Evolutionary conservation across 176 grass and related monocot genomes (phyloP), one percentile per base, ranked within the genome.

Genomic region (Pontederia crassipes): DNA sequence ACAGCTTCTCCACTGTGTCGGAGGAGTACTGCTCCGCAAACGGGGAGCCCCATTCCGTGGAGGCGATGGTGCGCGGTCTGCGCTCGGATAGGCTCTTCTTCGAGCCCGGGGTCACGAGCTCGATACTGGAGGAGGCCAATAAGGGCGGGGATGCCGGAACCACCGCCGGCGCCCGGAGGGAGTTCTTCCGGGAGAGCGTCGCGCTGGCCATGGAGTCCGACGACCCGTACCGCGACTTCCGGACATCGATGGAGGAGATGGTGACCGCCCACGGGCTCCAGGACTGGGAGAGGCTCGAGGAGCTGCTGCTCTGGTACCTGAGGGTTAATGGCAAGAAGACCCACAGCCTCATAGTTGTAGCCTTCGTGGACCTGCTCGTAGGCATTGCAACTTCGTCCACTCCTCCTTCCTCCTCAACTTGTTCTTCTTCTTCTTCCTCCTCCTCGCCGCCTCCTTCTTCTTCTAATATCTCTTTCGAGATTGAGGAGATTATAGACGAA

Each of bases 221-320:
- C 9, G 93, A 97, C 63, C 93, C 93, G 40, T 85, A 85, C 75
- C 1, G 46, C 6, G 93, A 97, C 80, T 97, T 97, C 76, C 74
- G 76, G 14, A 55, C 61, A 69, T 97, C 93, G 27, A 97, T 97
- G 93, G 79, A 81, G 77, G 93, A 97, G 80, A 88, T 97, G 93
- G 93, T 92, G 63, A 15, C 71, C 0, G 84, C 84, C 49, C 87
- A 97, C 55, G 84, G 84, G 1, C 72, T 97, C 48, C 78, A 70
- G 9, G 65, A 80, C 61, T 92, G 87, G 93, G 53, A 70, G 0
- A 6, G 60, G 10, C 70, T 97, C 0, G 81, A 97, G 68, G 87
- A 88, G 60, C 72, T 97, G 53, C 79, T 97, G 52, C 52, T 80
- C 0, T 97, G 87, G 74, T 97, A 97, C 55, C 67, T 97, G 45